Conservation (phyloP, 345 rosid species). For the Pistacia vera region DNA sequence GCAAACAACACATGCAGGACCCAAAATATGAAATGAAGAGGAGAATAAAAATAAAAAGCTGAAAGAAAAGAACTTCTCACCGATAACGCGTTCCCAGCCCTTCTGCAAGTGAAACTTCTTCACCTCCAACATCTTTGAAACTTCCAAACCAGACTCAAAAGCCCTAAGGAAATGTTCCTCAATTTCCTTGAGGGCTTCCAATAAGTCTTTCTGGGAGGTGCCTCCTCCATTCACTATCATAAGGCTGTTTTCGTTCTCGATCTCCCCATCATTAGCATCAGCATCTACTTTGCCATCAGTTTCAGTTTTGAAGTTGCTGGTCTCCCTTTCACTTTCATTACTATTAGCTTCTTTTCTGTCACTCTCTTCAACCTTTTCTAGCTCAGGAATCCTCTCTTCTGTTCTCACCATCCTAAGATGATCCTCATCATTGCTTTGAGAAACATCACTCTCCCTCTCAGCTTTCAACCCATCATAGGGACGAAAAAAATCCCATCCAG, state of each 20-base stretch:
- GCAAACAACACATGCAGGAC: background rate
- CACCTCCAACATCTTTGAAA: slow-evolving; percentile 49
- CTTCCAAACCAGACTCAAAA: slow-evolving; percentile 48
- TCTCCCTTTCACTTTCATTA: background rate
- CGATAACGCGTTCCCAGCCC: slow-evolving; percentile 43
- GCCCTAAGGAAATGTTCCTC: slow-evolving; percentile 43
- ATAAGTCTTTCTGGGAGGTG: slow-evolving; percentile 35
- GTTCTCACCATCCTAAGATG: slow-evolving; percentile 32
- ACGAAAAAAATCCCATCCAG: slow-evolving; percentile 47
- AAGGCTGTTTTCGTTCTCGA: slow-evolving; percentile 17
- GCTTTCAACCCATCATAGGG: slow-evolving; percentile 29
- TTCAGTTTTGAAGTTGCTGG: too few relatives aligned
- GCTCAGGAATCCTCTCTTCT: slow-evolving; percentile 37
- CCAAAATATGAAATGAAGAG: background rate
- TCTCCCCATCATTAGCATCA: slow-evolving; percentile 3
- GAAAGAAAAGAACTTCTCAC: slow-evolving; percentile 14
- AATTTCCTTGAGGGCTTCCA: slow-evolving; percentile 45
- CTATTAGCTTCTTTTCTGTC: too few relatives aligned
- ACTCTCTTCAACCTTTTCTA: slow-evolving; percentile 38
- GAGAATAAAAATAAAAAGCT: too few relatives aligned
- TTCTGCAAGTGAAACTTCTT: slow-evolving; percentile 35
- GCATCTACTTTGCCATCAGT: background rate
- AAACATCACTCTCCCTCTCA: slow-evolving; percentile 17
- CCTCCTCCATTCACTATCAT: slow-evolving; percentile 25
- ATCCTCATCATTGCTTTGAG: slow-evolving; percentile 22